phyloP scores from a whole-genome alignment of 495 filamentous ascomycete genomes.

The Penicillium mononematosum region DNA sequence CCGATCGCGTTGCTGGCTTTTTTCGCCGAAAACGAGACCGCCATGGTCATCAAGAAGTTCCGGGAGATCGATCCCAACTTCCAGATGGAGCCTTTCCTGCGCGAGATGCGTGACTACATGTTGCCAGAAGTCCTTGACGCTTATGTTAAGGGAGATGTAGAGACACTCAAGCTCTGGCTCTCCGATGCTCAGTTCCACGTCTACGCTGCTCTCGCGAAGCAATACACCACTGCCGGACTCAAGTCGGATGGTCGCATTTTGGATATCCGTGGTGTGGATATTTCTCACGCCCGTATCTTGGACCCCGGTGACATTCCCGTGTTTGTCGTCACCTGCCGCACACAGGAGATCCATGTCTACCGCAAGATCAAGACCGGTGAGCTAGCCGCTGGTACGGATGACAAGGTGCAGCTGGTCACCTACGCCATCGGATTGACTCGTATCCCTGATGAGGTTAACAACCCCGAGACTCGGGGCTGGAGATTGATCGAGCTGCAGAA shows the following conservation, averaged over 20 bases:
- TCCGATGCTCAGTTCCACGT: constrained; percentile 92
- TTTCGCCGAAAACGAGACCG: constrained; percentile 98
- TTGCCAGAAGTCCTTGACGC: constrained; percentile 96
- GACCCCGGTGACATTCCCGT: constrained; percentile 98
- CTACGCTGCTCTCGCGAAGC: constrained; percentile 88
- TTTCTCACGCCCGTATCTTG: constrained; percentile 81
- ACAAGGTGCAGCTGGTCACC: constrained; percentile 95
- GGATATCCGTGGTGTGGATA: constrained; percentile 91
- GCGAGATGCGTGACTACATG: constrained; percentile 96
- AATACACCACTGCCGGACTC: constrained; percentile 88
- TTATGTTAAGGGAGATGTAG: constrained; percentile 92
- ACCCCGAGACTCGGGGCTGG: constrained; percentile 95
- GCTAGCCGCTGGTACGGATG: constrained; percentile 97
- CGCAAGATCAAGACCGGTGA: constrained; percentile 83
- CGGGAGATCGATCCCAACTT: constrained; percentile 95
- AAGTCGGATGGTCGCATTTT: constrained; percentile 92
- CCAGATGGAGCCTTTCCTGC: constrained; percentile 89
- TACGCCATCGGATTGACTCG: constrained; percentile 96
- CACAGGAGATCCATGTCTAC: constrained; percentile 98
- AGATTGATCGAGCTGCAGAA: constrained; percentile 97
- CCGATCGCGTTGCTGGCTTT: constrained; percentile 92
- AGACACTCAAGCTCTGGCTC: constrained; percentile 90
- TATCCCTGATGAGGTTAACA: constrained; percentile 90
- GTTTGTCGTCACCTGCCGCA: constrained; percentile 92
- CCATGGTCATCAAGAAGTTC: constrained; percentile 94